Base-by-base conservation (phyloP, 1,284 basidiomycete genomes). In the Boletus smithii region DNA sequence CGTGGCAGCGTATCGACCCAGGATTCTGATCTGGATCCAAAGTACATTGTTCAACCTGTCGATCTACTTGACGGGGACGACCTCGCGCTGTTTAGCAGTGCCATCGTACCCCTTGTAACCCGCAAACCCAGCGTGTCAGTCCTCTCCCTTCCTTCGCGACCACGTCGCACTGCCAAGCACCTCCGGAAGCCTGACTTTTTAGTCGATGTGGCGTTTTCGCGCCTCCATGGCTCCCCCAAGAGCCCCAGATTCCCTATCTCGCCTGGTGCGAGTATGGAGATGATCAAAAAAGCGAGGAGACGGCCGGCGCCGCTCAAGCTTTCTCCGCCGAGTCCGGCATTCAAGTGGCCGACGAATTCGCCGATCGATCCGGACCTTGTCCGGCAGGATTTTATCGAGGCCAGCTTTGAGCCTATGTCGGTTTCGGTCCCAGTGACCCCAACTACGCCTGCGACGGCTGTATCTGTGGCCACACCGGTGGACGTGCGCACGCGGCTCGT, bases 21-120 rank as follows among this genome's bases (percentile, higher is more conserved):
- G 41, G 72, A 75, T 58, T 82, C 79, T 4, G 77, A 79, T 47
- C 64, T 81, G 37, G 74, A 79, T 46, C 71, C 74, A 4, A 66
- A 66, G 18, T 73, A 74, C 52, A 62, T 77, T 33, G 68, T 83
- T 58, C 67, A 71, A 11, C 69, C 73, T 0, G 67, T 70, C 2
- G 67, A 71, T 31, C 68, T 70, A 43, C 58, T 62, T 2, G 64
- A 52, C 4, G 53, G 60, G 24, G 68, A 71, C 37, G 68, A 71
- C 50, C 61, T 69, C 14, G 63, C 60, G 11, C 56, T 59, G 10
- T 68, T 69, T 48, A 65, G 63, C 2, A 45, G 51, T 10, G 24
- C 50, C 3, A 27, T 40, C 8, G 14, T 22, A 7, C 44, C 61
- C 7, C 41, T 48, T 27, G 39, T 48, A n/a, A 42, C 51, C 17